These are phyloP conservation scores for Aspergillus steynii DNA, from an alignment of 495 filamentous ascomycete species.

Conservation along the genomic window DNA sequence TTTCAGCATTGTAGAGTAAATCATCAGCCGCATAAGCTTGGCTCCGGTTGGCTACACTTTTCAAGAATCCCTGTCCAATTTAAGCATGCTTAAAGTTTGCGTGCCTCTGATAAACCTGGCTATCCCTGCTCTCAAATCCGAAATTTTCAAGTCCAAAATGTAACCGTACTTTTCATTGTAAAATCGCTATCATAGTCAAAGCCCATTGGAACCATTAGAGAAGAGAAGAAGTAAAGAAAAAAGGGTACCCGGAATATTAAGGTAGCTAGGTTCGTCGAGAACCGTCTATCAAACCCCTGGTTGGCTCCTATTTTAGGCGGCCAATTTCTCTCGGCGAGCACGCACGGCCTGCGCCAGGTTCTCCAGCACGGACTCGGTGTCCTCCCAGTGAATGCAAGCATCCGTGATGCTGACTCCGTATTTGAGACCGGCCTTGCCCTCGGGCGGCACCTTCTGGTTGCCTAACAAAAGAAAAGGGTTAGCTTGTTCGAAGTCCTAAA, in stretches of 20 bases:
- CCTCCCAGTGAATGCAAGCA: conserved; percentile 93
- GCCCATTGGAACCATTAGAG: neutral
- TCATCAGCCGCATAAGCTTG: neutral
- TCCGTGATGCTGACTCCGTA: conserved; percentile 98
- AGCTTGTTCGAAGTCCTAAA: conserved; percentile 8
- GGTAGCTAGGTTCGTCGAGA: neutral
- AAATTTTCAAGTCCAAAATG: neutral
- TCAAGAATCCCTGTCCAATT: neutral
- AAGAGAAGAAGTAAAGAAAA: neutral
- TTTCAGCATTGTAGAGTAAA: conserved; percentile 8
- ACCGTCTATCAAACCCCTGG: neutral
- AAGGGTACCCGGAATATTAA: neutral
- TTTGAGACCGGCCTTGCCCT: conserved; percentile 86
- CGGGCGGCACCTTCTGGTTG: conserved; percentile 85
- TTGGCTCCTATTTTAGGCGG: conserved; percentile 9
- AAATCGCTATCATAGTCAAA: conserved; percentile 9
- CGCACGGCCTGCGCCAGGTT: conserved; percentile 79
- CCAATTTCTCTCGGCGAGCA: conserved; percentile 38
- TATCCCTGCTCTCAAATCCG: too few species aligned
- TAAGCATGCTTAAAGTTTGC: neutral
- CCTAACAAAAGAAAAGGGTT: conserved; percentile 45
- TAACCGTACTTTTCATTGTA: conserved; percentile 6
- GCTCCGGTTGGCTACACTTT: neutral
- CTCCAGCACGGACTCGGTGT: conserved; percentile 81
- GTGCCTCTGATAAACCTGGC: neutral